phyloP scores from a whole-genome alignment of 1,284 basidiomycete genomes.

The Leucoagaricus sp. region DNA sequence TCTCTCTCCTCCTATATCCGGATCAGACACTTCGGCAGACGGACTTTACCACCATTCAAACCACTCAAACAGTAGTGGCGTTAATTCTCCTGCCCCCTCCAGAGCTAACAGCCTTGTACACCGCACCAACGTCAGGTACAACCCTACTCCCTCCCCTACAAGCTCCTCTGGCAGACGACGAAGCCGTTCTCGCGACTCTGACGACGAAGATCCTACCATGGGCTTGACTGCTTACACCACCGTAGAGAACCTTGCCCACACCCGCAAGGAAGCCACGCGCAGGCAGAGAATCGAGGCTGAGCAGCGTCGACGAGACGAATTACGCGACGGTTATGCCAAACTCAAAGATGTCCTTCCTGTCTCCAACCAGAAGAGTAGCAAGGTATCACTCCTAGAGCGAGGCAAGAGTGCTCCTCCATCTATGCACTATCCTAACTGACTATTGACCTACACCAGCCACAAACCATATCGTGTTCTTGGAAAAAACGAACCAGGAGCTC shows the following conservation, averaged over 20 bases:
- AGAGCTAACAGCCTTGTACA: constrained; percentile 74
- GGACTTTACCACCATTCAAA: constrained; percentile 76
- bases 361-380: constrained; percentile 87
- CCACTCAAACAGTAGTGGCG: constrained; percentile 75
- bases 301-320: constrained; percentile 82
- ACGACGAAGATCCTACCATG: constrained; percentile 76
- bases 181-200: constrained; percentile 69
- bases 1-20: constrained; percentile 78
- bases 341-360: constrained; percentile 84
- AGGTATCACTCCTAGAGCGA: constrained; percentile 84
- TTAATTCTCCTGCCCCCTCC: constrained; percentile 73
- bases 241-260: constrained; percentile 68
- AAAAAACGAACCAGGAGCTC: constrained; percentile 68
- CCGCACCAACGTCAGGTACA: constrained; percentile 61
- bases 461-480: constrained; percentile 70
- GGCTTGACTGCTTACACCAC: constrained; percentile 42
- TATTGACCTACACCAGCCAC: constrained; percentile 50
- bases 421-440: constrained; percentile 14
- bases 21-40: constrained; percentile 82
- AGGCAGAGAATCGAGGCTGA: constrained; percentile 84
- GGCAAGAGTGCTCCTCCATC: constrained; percentile 47
- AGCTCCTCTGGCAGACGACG: constrained; percentile 71
- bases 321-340: constrained; percentile 84
- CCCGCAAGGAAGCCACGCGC: constrained; percentile 81
- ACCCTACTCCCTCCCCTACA: constrained; percentile 76